Base-by-base conservation (phyloP, 805 yeast species). In the Barnettozyma botsteinii region DNA sequence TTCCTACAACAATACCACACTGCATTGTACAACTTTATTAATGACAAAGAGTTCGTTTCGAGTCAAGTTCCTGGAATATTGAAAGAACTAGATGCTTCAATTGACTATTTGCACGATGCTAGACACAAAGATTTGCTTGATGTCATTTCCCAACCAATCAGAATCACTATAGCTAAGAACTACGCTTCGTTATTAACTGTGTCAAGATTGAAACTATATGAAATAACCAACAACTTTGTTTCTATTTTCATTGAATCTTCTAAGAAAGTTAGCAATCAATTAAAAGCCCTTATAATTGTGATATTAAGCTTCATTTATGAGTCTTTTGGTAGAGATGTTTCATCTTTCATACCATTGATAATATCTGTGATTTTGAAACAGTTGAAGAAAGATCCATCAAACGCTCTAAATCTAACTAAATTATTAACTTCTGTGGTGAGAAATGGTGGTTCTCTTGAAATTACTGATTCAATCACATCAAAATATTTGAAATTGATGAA, bases 291-390 rank as follows among this genome's bases (percentile, higher is more conserved):
- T 18, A 55, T 64, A 7, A 49, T 49, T 28, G 56, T 56, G 0
- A 38, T 59, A 1, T 49, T 66, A 12, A 49, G 49, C 1, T 58
- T 55, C 14, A 38, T 66, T 4, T 59, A 60, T 40, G 63, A 62
- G 41, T 40, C 48, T 1, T 66, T 60, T 48, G 61, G 63, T 1
- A 52, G 55, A 11, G 59, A 58, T 10, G 43, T 66, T 3, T 51
- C 59, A 6, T 61, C 70, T 1, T 53, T 65, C 29, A 51, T 56
- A 2, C 65, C 71, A 7, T 41, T 61, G 5, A 27, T 66, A 4
- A 36, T 61, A 13, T 38, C 59, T 7, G 41, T 53, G 1, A 32
- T 61, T 6, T 50, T 64, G 39, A 65, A 61, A 42, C 52, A 60
- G 17, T 32, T 67, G 18, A 66, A 64, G 41, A 65, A 64, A 38